Conservation (phyloP, 2,329 filamentous ascomycete species). For the Ophiostoma sp. region DNA sequence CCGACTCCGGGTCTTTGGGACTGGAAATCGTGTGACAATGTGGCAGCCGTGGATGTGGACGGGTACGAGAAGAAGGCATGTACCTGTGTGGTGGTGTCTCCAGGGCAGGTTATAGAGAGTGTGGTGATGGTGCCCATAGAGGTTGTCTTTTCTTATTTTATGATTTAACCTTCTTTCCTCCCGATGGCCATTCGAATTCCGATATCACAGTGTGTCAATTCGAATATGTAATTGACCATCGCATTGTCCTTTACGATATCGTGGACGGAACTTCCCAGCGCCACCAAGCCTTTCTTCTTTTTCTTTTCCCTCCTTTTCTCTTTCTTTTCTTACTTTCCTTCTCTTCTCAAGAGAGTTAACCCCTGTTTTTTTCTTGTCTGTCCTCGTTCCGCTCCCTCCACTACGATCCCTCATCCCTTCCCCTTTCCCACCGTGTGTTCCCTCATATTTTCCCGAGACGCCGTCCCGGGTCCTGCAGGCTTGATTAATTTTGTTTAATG, state of each 20-base stretch:
- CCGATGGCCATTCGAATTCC: not conserved
- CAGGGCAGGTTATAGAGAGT: not conserved
- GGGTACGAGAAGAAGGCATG: not conserved
- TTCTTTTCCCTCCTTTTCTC: not conserved
- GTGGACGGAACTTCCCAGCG: not conserved
- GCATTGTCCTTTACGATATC: not conserved
- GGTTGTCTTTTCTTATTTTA: not conserved
- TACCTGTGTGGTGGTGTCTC: not conserved
- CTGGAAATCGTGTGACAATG: not conserved
- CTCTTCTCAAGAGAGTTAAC: not conserved
- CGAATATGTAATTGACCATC: not conserved
- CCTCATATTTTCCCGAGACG: constrained; percentile 19
- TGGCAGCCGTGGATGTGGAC: not conserved
- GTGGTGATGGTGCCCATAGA: not conserved
- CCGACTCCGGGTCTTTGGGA: constrained; percentile 18
- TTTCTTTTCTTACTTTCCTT: not conserved
- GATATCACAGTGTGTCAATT: not conserved
- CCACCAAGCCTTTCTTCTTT: not conserved
- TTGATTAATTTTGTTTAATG: constrained; percentile 17
- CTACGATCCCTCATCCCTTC: not conserved
- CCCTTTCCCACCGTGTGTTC: constrained; percentile 1
- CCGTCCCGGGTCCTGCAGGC: constrained; percentile 22
- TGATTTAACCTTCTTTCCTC: not conserved
- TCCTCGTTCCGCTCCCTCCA: not conserved
- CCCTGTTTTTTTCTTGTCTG: not conserved